Evolutionary conservation across 2,329 filamentous ascomycete species (phyloP).

Genomic region (Talaromyces amestolkiae): DNA sequence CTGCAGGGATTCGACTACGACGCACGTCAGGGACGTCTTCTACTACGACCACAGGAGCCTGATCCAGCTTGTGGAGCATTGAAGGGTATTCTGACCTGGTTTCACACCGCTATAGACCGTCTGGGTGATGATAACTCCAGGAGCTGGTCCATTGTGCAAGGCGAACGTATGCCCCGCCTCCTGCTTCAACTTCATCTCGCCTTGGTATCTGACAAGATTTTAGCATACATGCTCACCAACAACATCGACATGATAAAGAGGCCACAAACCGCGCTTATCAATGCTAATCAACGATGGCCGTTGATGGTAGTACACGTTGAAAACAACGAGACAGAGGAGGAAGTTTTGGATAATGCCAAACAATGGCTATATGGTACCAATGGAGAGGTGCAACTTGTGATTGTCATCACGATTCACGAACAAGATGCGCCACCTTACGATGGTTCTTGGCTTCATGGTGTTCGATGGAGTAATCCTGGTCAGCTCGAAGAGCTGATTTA

Average conservation of each 20-base stretch:
- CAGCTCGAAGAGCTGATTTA: not conserved
- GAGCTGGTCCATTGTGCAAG: not conserved
- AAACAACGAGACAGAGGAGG: not conserved
- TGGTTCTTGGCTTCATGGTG: not conserved
- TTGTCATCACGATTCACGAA: not conserved
- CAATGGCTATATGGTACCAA: constrained; percentile 6
- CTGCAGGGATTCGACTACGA: constrained; percentile 1
- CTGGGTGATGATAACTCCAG: not conserved
- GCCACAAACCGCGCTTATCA: not conserved
- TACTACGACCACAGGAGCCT: not conserved
- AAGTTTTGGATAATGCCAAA: constrained; percentile 7
- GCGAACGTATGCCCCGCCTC: not conserved
- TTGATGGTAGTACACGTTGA: not conserved
- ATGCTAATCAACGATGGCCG: not conserved
- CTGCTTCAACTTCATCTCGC: not conserved
- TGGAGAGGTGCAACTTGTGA: not conserved
- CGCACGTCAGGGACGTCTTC: not conserved
- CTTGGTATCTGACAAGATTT: not conserved
- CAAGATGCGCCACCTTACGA: not conserved
- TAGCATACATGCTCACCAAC: not conserved
- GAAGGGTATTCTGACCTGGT: not conserved
- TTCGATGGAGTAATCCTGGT: not conserved
- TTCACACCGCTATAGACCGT: not conserved
- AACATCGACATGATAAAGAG: not conserved
- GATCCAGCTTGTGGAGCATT: not conserved